Conservation (phyloP, 768 basidiomycete genomes). For the Calvatia gigantea region DNA sequence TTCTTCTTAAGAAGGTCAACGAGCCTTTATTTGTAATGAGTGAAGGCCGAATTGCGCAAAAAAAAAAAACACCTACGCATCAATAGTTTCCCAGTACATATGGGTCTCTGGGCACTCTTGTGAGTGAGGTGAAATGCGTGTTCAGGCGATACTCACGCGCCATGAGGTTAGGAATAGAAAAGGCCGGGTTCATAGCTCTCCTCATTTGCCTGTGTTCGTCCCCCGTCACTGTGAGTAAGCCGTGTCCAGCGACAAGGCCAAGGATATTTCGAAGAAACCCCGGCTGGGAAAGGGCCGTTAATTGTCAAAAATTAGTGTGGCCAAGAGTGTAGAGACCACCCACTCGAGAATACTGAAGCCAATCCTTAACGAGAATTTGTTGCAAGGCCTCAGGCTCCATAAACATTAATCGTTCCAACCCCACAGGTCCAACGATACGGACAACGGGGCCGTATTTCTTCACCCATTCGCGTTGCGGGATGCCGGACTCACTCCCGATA, state of each 20-base stretch:
- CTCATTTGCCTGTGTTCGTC: slow-evolving; percentile 48
- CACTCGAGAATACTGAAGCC: slow-evolving; percentile 43
- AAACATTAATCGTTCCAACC: slow-evolving; percentile 42
- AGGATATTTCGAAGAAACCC: slow-evolving; percentile 38
- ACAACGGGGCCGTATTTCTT: slow-evolving; percentile 42
- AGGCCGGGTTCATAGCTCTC: slow-evolving; percentile 49
- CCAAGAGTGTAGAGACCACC: slow-evolving; percentile 8
- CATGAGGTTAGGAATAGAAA: slow-evolving; percentile 41
- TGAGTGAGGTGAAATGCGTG: background rate
- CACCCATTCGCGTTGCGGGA: slow-evolving; percentile 43
- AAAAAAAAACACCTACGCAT: slow-evolving; percentile 25
- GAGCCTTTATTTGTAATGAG: background rate
- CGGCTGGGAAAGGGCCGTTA: slow-evolving; percentile 28
- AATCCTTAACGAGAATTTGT: slow-evolving; percentile 40
- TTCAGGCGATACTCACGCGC: slow-evolving; percentile 25
- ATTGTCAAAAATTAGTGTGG: background rate
- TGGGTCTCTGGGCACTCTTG: slow-evolving; percentile 31
- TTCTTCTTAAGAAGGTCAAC: slow-evolving; percentile 20
- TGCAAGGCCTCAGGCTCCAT: slow-evolving; percentile 41
- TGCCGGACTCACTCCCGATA: slow-evolving; percentile 35
- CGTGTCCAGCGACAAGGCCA: slow-evolving; percentile 41
- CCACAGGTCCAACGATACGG: slow-evolving; percentile 41
- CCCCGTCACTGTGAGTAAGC: slow-evolving; percentile 45
- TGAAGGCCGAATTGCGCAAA: background rate
- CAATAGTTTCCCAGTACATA: slow-evolving; percentile 37